Conservation (phyloP, 2,329 filamentous ascomycete species). For the Mycocentrospora acerina region DNA sequence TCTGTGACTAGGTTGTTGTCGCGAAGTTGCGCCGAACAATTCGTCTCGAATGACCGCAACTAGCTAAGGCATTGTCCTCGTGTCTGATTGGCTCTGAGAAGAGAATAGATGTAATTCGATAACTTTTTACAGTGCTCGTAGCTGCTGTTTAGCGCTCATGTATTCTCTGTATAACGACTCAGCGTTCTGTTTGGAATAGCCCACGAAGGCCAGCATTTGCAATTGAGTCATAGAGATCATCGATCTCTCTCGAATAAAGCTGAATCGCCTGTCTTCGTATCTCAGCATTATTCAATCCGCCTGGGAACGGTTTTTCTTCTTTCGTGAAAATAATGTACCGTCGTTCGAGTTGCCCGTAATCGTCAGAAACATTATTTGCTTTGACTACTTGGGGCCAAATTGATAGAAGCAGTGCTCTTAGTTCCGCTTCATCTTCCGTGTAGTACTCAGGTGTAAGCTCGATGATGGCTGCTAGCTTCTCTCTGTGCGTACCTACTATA, state of each 20-base stretch:
- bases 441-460: conserved; percentile 25
- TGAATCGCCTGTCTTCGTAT: conserved; percentile 44
- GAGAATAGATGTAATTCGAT: too few relatives aligned
- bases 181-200: conserved; percentile 12
- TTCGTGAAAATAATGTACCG: conserved; percentile 48
- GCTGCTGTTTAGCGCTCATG: too few relatives aligned
- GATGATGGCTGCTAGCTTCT: conserved; percentile 35
- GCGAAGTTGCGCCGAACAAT: too few relatives aligned
- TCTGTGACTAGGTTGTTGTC: too few relatives aligned
- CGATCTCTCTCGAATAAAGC: conserved; percentile 51
- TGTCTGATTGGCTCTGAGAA: too few relatives aligned
- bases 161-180: too few relatives aligned
- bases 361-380: conserved; percentile 47
- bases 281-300: conserved; percentile 50
- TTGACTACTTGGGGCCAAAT: conserved; percentile 46
- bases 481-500: conserved; percentile 33
- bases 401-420: conserved; percentile 43
- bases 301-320: conserved; percentile 48
- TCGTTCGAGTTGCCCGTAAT: conserved; percentile 47
- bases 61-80: too few relatives aligned
- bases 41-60: too few relatives aligned
- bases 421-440: conserved; percentile 14
- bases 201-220: conserved; percentile 6
- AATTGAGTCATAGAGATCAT: conserved; percentile 45
- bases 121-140: too few relatives aligned